Evolutionary conservation across 345 rosid species (phyloP).

Genomic region (Camelina neglecta): DNA sequence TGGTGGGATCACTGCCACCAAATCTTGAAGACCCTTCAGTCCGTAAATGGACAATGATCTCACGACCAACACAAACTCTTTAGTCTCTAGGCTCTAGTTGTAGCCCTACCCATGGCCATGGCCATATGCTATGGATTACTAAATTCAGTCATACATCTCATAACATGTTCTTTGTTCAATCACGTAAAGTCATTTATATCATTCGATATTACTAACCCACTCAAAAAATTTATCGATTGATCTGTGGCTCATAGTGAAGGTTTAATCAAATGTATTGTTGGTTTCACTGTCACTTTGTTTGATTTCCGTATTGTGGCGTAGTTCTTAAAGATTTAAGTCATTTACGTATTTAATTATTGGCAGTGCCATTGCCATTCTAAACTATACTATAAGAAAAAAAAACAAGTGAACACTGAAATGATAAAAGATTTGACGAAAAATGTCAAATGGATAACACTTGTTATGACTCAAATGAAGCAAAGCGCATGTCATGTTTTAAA

Average conservation of each 20-base stretch:
- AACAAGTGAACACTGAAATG: neutral
- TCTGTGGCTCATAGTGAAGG: neutral
- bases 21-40: too few relatives aligned
- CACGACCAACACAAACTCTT: too few relatives aligned
- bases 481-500: constrained; percentile 37
- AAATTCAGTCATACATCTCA: neutral
- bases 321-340: too few relatives aligned
- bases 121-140: too few relatives aligned
- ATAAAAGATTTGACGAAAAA: constrained; percentile 12
- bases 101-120: too few relatives aligned
- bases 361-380: neutral
- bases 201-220: neutral
- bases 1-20: too few relatives aligned
- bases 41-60: too few relatives aligned
- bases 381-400: neutral
- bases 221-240: neutral
- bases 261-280: neutral
- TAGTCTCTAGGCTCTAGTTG: too few relatives aligned
- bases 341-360: too few relatives aligned
- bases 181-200: neutral
- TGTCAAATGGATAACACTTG: constrained; percentile 16
- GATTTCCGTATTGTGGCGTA: too few relatives aligned
- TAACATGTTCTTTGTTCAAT: neutral
- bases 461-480: constrained; percentile 34
- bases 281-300: neutral